A percentile compares a stretch with the other conserved stretches of the same genome.
Conservation (phyloP, 75 land plant genomes). For the Chamaecyparis obtusa region DNA sequence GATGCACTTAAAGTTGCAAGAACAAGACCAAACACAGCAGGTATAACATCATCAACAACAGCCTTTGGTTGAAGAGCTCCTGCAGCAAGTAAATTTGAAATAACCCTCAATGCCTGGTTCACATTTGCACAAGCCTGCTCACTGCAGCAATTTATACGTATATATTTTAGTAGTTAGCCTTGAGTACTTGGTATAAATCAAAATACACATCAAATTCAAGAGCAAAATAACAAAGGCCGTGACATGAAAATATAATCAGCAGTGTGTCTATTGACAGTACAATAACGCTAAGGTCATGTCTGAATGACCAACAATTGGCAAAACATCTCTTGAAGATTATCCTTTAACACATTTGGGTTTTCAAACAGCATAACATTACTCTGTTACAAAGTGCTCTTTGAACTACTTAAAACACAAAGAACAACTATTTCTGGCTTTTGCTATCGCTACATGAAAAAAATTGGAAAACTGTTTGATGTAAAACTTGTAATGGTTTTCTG, state of each 20-base stretch:
- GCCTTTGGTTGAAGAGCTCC: slow-evolving; percentile 57
- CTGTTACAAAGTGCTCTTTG: background rate
- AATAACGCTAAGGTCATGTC: background rate
- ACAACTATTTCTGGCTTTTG: background rate
- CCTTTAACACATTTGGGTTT: background rate
- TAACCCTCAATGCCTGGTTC: slow-evolving; percentile 74
- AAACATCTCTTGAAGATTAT: background rate
- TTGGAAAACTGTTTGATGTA: background rate
- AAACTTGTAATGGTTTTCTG: background rate
- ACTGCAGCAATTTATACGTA: slow-evolving; percentile 45
- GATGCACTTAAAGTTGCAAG: slow-evolving; percentile 34
- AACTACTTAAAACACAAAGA: background rate
- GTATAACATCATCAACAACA: slow-evolving; percentile 66
- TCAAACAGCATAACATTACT: background rate
- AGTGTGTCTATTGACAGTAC: background rate
- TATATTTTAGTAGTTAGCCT: background rate
- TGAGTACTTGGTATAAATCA: background rate
- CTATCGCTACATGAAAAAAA: background rate
- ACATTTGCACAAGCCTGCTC: slow-evolving; percentile 56
- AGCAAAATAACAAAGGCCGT: background rate
- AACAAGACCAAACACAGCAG: slow-evolving; percentile 53
- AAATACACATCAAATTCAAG: background rate
- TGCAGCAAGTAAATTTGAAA: slow-evolving; percentile 76
- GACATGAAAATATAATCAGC: background rate
- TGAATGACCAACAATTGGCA: background rate